phyloP scores from a whole-genome alignment of 1,284 basidiomycete genomes.

The Boletus hoseneyae region DNA sequence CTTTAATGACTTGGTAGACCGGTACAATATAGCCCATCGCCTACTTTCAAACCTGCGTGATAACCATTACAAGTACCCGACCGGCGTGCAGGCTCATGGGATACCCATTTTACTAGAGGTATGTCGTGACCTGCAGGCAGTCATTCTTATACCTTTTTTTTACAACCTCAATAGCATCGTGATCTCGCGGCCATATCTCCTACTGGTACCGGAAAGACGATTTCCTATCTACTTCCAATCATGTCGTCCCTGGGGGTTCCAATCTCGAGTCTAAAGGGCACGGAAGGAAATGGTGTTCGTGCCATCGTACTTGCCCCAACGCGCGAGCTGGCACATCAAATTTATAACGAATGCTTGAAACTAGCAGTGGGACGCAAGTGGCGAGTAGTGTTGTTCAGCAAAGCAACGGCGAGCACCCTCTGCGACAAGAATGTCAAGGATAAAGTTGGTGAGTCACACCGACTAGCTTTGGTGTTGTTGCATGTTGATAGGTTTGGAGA shows the following conservation, averaged over 20 bases:
- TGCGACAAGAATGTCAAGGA: slow-evolving; percentile 64
- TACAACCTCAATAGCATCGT: slow-evolving; percentile 45
- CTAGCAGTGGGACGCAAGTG: slow-evolving; percentile 81
- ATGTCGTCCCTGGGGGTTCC: slow-evolving; percentile 68
- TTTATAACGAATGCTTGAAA: slow-evolving; percentile 87
- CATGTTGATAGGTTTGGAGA: slow-evolving; percentile 42
- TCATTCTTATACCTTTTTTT: neutral
- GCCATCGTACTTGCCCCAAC: slow-evolving; percentile 89
- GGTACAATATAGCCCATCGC: slow-evolving; percentile 54
- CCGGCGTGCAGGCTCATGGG: slow-evolving; percentile 71
- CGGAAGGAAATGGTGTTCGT: slow-evolving; percentile 60
- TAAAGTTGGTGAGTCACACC: slow-evolving; percentile 61
- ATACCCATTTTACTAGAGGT: slow-evolving; percentile 75
- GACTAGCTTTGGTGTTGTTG: neutral
- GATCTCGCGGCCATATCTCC: slow-evolving; percentile 92
- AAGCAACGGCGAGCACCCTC: slow-evolving; percentile 76
- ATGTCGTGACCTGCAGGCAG: slow-evolving; percentile 12
- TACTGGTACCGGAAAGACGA: slow-evolving; percentile 92
- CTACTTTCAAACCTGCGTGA: slow-evolving; percentile 60
- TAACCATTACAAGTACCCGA: slow-evolving; percentile 60
- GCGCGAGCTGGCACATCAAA: slow-evolving; percentile 95
- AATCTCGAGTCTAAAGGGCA: slow-evolving; percentile 44
- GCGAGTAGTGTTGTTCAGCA: slow-evolving; percentile 80
- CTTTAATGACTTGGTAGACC: slow-evolving; percentile 55
- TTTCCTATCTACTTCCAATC: slow-evolving; percentile 84